Percentiles rank a stretch among this genome's conserved stretches.
These are phyloP conservation scores for Phytophthora cajani DNA, from an alignment of 352 stramenopile genomes.

Conservation along the genomic window DNA sequence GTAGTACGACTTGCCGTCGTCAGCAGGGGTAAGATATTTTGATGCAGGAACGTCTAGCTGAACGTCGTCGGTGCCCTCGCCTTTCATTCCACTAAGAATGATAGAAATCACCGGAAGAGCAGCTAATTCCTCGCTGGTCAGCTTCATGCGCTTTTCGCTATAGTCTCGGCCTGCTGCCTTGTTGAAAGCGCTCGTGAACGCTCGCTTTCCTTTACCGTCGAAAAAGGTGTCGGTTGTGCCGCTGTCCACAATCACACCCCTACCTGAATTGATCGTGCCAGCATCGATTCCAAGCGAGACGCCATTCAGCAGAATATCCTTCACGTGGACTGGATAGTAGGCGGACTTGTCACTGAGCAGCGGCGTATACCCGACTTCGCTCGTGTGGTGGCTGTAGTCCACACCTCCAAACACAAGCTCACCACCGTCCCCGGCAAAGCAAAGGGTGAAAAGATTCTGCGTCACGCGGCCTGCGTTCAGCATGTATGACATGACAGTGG, in stretches of 20 bases:
- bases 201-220: slow-evolving; percentile 44
- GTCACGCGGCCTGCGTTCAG: slow-evolving; percentile 55
- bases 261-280: slow-evolving; percentile 66
- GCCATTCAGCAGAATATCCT: slow-evolving; percentile 71
- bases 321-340: slow-evolving; percentile 87
- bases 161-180: slow-evolving; percentile 56
- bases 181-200: slow-evolving; percentile 64
- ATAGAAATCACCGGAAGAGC: slow-evolving; percentile 73
- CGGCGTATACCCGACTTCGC: slow-evolving; percentile 70
- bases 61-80: slow-evolving; percentile 56
- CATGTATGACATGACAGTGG: slow-evolving; percentile 80
- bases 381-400: slow-evolving; percentile 77
- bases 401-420: slow-evolving; percentile 82
- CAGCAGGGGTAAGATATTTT: slow-evolving; percentile 69
- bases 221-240: slow-evolving; percentile 90
- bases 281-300: slow-evolving; percentile 53
- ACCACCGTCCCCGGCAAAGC: slow-evolving; percentile 72
- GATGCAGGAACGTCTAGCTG: slow-evolving; percentile 65
- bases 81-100: slow-evolving; percentile 60
- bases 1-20: slow-evolving; percentile 59
- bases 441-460: slow-evolving; percentile 84
- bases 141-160: slow-evolving; percentile 60
- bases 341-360: slow-evolving; percentile 52
- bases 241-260: slow-evolving; percentile 86
- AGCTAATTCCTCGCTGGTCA: slow-evolving; percentile 48